These are phyloP conservation scores for Syzygium jambos DNA, from an alignment of 345 rosid species.

Conservation along the genomic window DNA sequence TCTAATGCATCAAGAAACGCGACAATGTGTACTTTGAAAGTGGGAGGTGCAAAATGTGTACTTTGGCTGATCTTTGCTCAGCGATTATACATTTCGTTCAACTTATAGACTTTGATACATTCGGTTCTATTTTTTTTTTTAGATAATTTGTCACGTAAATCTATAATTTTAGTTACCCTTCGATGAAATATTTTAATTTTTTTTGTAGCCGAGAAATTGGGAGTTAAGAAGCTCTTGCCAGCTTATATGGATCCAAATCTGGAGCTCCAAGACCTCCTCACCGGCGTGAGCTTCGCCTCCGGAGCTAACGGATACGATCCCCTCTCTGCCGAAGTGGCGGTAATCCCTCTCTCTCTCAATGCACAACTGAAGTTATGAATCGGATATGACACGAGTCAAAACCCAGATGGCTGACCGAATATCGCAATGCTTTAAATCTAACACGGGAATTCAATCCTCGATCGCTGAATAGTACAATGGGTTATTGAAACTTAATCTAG, in stretches of 20 bases:
- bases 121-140: not conserved
- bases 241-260: constrained; percentile 32
- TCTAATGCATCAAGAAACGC: not conserved
- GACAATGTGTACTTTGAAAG: not conserved
- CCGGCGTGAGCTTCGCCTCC: constrained; percentile 43
- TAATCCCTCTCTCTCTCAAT: not conserved
- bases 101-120: not conserved
- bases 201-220: constrained; percentile 23
- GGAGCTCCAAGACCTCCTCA: constrained; percentile 22
- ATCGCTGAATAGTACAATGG: not conserved
- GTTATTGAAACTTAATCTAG: not conserved
- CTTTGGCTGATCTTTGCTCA: not conserved
- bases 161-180: not conserved
- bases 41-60: not conserved
- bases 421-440: not conserved
- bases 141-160: not conserved
- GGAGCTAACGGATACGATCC: constrained; percentile 40
- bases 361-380: not conserved
- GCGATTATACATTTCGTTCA: not conserved
- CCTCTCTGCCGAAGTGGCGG: constrained; percentile 15
- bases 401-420: not conserved
- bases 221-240: constrained; percentile 23
- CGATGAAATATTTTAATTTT: not conserved
- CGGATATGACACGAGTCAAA: not conserved
- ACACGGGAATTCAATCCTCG: not conserved